Evolutionary conservation across 1,139 yeast genomes (phyloP).

Genomic region (Hansenula lynferdii): DNA sequence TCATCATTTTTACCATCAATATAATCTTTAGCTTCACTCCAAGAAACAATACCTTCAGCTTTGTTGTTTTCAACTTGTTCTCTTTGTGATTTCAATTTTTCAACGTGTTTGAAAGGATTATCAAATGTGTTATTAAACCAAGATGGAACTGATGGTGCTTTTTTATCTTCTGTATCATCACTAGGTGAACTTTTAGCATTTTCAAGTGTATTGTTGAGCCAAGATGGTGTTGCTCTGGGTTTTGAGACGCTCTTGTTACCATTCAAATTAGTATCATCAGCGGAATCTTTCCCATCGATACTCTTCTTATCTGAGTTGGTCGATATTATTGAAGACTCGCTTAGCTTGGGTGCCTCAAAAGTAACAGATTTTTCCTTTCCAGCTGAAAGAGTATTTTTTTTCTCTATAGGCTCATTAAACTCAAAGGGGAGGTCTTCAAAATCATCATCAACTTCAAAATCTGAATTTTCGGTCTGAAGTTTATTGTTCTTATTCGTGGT

Average conservation of each 20-base stretch:
- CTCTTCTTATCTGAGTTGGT: too few relatives aligned
- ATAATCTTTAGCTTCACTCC: constrained; percentile 39
- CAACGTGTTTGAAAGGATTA: not conserved
- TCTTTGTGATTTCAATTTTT: not conserved
- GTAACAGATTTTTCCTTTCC: not conserved
- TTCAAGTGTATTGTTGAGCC: not conserved
- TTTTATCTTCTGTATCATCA: not conserved
- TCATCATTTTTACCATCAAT: constrained; percentile 14
- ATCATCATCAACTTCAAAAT: constrained; percentile 6
- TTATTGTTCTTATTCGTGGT: too few relatives aligned
- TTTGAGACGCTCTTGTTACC: too few relatives aligned
- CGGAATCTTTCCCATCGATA: too few relatives aligned
- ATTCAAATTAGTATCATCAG: too few relatives aligned
- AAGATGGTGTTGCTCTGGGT: too few relatives aligned
- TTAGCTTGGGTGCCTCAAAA: too few relatives aligned
- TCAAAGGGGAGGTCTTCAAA: not conserved
- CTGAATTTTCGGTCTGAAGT: too few relatives aligned
- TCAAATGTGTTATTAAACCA: constrained; percentile 4
- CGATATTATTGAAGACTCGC: too few relatives aligned
- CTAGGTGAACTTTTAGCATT: not conserved
- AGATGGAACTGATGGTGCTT: constrained; percentile 1
- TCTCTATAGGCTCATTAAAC: not conserved
- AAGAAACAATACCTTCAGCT: constrained; percentile 38
- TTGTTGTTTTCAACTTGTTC: not conserved
- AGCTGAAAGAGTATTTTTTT: not conserved